Evolutionary conservation across 2,329 filamentous ascomycete genomes (phyloP).

Genomic region (Claviceps sp.): DNA sequence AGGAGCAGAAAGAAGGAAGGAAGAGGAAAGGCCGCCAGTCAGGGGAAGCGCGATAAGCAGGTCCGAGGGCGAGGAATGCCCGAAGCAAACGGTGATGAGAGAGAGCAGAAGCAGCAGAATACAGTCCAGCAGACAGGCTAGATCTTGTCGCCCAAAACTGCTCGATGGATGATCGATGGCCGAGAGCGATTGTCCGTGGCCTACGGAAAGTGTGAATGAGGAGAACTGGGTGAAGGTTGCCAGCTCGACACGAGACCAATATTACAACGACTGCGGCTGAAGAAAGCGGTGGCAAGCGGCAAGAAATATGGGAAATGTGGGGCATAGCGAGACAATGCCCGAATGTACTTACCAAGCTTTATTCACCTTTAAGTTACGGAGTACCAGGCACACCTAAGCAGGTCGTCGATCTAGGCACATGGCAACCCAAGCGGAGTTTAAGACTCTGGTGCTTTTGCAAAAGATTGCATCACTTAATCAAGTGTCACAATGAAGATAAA

Average conservation of each 20-base stretch:
- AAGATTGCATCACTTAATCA: too few species aligned
- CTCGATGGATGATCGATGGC: not conserved
- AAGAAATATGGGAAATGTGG: conserved; percentile 1
- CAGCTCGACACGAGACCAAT: conserved; percentile 4
- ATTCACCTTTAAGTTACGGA: not conserved
- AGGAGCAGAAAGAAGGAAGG: not conserved
- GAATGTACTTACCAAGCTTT: not conserved
- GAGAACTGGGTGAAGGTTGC: conserved; percentile 3
- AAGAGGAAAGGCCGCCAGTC: not conserved
- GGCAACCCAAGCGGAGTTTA: too few species aligned
- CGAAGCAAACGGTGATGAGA: not conserved
- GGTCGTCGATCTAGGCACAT: too few species aligned
- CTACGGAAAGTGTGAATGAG: not conserved
- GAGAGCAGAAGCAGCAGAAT: not conserved
- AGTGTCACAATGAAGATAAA: too few species aligned
- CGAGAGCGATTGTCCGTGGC: not conserved
- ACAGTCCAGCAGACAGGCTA: not conserved
- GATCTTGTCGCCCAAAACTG: not conserved
- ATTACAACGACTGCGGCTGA: conserved; percentile 6
- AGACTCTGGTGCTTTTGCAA: too few species aligned
- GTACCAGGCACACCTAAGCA: not conserved
- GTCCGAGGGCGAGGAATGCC: conserved; percentile 3
- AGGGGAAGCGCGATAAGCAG: not conserved
- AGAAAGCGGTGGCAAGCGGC: conserved; percentile 7
- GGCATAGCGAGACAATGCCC: not conserved